Evolutionary conservation across 2,329 filamentous ascomycete genomes (phyloP), one percentile per base, ranked within the genome.

Genomic region (Hortaea sp.): DNA sequence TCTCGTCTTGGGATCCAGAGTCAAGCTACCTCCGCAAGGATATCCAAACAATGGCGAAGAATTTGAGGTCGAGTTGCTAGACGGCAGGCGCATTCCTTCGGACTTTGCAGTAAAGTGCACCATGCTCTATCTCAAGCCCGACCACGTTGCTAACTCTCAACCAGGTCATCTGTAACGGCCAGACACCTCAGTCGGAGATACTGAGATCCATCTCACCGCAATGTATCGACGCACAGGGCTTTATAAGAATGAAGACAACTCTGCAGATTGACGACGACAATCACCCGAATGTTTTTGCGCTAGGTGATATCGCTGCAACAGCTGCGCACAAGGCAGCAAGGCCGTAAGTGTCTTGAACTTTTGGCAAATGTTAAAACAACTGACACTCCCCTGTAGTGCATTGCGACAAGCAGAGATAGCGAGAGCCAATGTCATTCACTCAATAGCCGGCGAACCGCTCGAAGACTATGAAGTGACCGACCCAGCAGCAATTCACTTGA

Each of bases 281-380:
- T 0, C 65, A 73, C 6, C 66, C 70, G 1, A 72, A 78, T 49
- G 67, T 84, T 2, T 84, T 79, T 53, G 76, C 75, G 1, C 73
- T 78, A n/a, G 81, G 81, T 12, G 81, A 84, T 51, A 76, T 85
- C 4, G 73, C 78, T 4, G 74, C 76, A 28, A 62, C 61, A 5
- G 72, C 71, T 1, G 68, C 69, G 0, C 73, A 73, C 5, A 81
- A 80, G 56, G 65, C 62, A 38, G 76, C 73, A 0, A 69, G 78
- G 7, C 71, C 77, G 0, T 77, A 75, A 0, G 66, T 68, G 12
- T 28, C 5, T 20, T 7, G 29, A 29, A 28, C 3, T 29, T 12
- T 11, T 42, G 41, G 7, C 13, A 9, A 13, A 10, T 12, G 20
- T 40, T n/a, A 3, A 9, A 40, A 40, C 20, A 5, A 40, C 20